Evolutionary conservation across 2,329 filamentous ascomycete genomes (phyloP).

Genomic region (Botryotinia calthae): DNA sequence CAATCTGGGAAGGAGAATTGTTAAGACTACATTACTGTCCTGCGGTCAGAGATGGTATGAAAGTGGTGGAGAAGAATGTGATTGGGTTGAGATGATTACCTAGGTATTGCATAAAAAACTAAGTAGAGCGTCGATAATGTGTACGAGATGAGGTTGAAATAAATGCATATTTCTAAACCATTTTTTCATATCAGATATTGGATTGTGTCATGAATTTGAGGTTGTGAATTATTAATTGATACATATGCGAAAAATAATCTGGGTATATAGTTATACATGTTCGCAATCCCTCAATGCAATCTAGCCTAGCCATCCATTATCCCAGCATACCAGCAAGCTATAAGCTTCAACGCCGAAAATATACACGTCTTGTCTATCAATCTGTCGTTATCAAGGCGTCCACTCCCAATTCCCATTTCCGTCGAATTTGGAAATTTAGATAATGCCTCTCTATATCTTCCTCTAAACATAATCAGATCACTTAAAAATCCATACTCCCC

Average conservation of each 20-base stretch:
- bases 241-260: neutral
- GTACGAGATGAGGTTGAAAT: neutral
- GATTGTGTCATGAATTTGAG: neutral
- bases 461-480: neutral
- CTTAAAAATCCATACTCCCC: neutral
- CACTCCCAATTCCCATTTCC: neutral
- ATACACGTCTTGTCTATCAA: neutral
- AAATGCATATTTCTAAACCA: constrained; percentile 12
- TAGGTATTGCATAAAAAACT: neutral
- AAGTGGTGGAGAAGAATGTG: constrained; percentile 62
- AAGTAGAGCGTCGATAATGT: neutral
- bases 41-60: constrained; percentile 73
- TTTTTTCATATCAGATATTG: neutral
- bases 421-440: neutral
- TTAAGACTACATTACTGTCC: constrained; percentile 83
- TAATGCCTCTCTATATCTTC: neutral
- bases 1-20: constrained; percentile 91
- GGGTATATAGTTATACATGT: constrained; percentile 4
- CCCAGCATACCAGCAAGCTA: neutral
- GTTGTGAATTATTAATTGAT: neutral
- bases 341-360: neutral
- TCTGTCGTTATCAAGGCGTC: neutral
- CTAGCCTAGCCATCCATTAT: neutral
- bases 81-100: constrained; percentile 33
- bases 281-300: too few relatives aligned